Percentiles rank a stretch among this genome's conserved stretches.
These are phyloP conservation scores for Hyaloscypha variabilis DNA, from an alignment of 495 filamentous ascomycete species.

Conservation along the genomic window DNA sequence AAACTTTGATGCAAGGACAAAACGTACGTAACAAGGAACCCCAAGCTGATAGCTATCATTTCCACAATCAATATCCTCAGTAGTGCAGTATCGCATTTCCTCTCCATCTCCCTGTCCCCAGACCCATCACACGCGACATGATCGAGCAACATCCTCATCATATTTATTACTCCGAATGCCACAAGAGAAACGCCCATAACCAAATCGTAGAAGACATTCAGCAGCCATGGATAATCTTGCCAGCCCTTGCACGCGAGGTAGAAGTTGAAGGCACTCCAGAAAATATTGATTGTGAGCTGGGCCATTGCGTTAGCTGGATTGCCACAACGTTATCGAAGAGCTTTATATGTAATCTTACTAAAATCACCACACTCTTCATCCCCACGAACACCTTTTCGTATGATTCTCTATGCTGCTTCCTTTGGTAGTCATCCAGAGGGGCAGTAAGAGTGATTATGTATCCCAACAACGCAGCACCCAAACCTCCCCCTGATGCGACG, in stretches of 20 bases:
- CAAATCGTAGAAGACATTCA: constrained; percentile 21
- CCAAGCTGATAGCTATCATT: constrained; percentile 13
- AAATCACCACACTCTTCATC: constrained; percentile 17
- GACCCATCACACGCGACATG: constrained; percentile 11
- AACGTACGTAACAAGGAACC: constrained; percentile 21
- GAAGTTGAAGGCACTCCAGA: constrained; percentile 12
- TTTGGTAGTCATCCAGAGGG: constrained; percentile 11
- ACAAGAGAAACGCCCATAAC: constrained; percentile 14
- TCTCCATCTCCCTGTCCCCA: constrained; percentile 8
- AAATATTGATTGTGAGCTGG: constrained; percentile 11
- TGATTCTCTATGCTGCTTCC: constrained; percentile 6
- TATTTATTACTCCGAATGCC: constrained; percentile 21
- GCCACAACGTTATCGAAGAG: background rate
- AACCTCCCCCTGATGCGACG: constrained; percentile 4
- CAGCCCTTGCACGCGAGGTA: constrained; percentile 10
- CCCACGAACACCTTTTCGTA: constrained; percentile 21
- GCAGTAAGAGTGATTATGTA: constrained; percentile 6
- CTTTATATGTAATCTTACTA: constrained; percentile 11
- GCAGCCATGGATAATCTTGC: background rate
- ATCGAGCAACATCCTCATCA: constrained; percentile 18
- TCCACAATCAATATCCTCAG: constrained; percentile 18
- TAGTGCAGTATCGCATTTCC: constrained; percentile 15
- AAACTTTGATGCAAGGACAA: background rate
- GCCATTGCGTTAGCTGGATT: background rate
- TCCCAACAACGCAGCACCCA: constrained; percentile 12